Base-by-base conservation (phyloP, 805 yeast species). In the Saccharomyces eubayanus region DNA sequence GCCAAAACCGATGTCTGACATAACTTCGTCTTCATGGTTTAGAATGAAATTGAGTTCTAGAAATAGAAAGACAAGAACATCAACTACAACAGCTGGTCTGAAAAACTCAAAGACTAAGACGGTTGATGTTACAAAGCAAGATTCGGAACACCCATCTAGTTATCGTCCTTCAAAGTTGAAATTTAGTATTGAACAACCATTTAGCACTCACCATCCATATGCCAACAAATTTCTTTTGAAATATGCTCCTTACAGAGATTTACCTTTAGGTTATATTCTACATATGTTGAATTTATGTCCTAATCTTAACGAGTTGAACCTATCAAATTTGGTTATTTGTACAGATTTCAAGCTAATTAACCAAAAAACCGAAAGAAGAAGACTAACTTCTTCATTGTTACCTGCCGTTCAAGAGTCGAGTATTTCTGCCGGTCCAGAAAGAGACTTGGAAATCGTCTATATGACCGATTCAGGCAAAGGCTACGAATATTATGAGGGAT, bases 211-310 rank as follows among this genome's bases (percentile, higher is more conserved):
- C 2, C 90, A 87, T 63, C 94, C 94, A 2, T 67, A 71, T 48
- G 81, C 82, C 45, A 84, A 80, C 64, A 79, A 81, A 53, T 81
- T 84, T 57, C 66, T 88, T 40, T 62, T 76, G 52, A 84, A 80
- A 65, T 86, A 85, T 67, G 76, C 88, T 2, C 74, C 78, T 21
- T 77, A 84, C n/a, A 81, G 78, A 59, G 97, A 89, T 65, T 65
- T 89, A 6, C 97, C 97, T 0, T 71, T 85, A 29, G 97, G 96
- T 0, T 81, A 82, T 57, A 62, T 90, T 9, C 63, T 89, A 12
- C 95, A 87, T 65, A 62, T 89, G 40, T 63, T 89, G 41, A 77
- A 77, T n/a, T 71, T 80, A 31, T 90, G 96, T 63, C 81, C 81
- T 12, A 84, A 85, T 59, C 60, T 89, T 40, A 69, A 64, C 14